Percentiles rank a stretch among this genome's conserved stretches.
These are phyloP conservation scores for Porcisia deanei DNA, from an alignment of 208 protist species.

Conservation along the genomic window DNA sequence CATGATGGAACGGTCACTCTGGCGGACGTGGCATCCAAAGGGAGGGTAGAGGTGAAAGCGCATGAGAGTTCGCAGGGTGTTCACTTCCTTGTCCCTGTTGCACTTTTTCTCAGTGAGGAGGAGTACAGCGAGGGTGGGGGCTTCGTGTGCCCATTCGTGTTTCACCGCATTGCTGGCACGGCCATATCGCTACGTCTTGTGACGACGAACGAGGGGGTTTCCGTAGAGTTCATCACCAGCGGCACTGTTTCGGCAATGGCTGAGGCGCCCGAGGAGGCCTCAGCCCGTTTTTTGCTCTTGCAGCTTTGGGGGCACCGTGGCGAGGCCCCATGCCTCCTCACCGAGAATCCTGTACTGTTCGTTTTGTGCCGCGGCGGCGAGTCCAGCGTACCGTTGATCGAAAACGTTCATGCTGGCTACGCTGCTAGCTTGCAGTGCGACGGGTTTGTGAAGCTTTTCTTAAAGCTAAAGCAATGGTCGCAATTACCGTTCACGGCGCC, in stretches of 20 bases:
- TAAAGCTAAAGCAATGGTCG: conserved; percentile 7
- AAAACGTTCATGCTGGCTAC: conserved; percentile 30
- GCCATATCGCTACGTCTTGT: conserved; percentile 47
- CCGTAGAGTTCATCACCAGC: conserved; percentile 49
- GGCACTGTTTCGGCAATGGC: conserved; percentile 12
- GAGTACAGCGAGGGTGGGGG: conserved; percentile 27
- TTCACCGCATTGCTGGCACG: conserved; percentile 36
- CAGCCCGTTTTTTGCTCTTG: conserved; percentile 22
- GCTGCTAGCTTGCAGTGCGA: conserved; percentile 33
- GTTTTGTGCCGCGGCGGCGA: conserved; percentile 31
- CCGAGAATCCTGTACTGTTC: conserved; percentile 26
- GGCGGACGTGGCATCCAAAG: conserved; percentile 11
- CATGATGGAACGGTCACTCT: conserved; percentile 8
- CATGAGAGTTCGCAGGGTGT: conserved; percentile 8
- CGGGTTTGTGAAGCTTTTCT: conserved; percentile 27
- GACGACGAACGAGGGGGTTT: conserved; percentile 19
- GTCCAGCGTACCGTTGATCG: conserved; percentile 32
- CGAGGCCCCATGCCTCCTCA: conserved; percentile 16
- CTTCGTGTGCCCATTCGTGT: conserved; percentile 64
- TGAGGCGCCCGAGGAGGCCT: not conserved
- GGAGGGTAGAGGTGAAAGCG: conserved; percentile 7
- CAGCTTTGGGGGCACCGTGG: conserved; percentile 19
- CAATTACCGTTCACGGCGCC: conserved; percentile 31
- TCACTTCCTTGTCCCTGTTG: conserved; percentile 33
- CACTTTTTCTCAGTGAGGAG: conserved; percentile 41